phyloP scores from a whole-genome alignment of 768 basidiomycete genomes.

The Astraeus odoratus region DNA sequence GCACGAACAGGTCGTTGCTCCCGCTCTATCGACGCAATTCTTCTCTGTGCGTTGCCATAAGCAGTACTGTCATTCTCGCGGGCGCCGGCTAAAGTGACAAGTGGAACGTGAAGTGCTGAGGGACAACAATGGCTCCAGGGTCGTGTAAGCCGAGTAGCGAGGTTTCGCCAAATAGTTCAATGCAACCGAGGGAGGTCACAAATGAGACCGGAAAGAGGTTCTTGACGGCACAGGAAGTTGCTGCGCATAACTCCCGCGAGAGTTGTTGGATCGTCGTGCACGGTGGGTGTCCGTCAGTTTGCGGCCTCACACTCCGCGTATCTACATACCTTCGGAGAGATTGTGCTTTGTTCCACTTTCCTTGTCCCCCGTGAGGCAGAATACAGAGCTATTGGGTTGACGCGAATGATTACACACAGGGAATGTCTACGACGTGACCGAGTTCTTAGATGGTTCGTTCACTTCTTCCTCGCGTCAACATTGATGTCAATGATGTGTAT shows the following conservation, averaged over 20 bases:
- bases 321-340: no score
- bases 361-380: neutral
- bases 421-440: constrained; percentile 73
- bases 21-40: constrained; percentile 1
- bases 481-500: neutral
- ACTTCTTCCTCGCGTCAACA: neutral
- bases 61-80: no score
- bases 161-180: no score
- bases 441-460: constrained; percentile 59
- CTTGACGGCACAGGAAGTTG: constrained; percentile 45
- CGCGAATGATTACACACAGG: constrained; percentile 31
- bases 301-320: no score
- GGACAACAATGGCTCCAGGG: neutral
- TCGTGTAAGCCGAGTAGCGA: neutral
- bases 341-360: neutral
- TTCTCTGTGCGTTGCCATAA: constrained; percentile 8
- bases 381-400: neutral
- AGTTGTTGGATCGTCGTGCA: constrained; percentile 85
- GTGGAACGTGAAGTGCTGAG: no score
- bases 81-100: no score
- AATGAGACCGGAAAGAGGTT: constrained; percentile 2
- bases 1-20: constrained; percentile 2
- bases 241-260: constrained; percentile 49
- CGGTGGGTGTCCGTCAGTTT: constrained; percentile 34
- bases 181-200: no score